phyloP scores from a whole-genome alignment of 805 yeast genomes.

The Wickerhamomyces strasburgensis region DNA sequence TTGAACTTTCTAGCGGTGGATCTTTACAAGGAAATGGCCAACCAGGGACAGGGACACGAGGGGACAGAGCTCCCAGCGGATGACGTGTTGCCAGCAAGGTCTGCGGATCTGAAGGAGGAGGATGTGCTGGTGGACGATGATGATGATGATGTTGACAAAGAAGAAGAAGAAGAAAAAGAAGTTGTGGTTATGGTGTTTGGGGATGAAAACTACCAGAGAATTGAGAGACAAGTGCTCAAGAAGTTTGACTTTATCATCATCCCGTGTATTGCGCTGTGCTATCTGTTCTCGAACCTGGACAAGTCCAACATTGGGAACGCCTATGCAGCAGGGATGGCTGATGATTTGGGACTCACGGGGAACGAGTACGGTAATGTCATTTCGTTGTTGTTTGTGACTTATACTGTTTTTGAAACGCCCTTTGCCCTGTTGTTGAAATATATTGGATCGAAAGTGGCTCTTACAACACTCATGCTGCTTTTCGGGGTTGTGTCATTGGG shows the following conservation, averaged over 20 bases:
- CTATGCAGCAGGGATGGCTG: conserved; percentile 44
- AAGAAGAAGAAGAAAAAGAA: too few relatives aligned
- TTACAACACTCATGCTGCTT: conserved; percentile 28
- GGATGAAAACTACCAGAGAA: too few relatives aligned
- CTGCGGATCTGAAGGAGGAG: too few relatives aligned
- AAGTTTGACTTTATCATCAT: conserved; percentile 40
- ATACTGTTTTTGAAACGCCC: conserved; percentile 34
- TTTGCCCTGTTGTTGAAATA: conserved; percentile 34
- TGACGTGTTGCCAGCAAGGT: too few relatives aligned
- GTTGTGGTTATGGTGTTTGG: too few relatives aligned
- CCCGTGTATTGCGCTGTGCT: conserved; percentile 38
- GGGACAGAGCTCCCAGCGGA: too few relatives aligned
- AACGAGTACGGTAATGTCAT: conserved; percentile 39
- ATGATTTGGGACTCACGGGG: conserved; percentile 33
- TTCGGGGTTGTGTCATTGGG: conserved; percentile 39
- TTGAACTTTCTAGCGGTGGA: too few relatives aligned
- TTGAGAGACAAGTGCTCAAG: conserved; percentile 29
- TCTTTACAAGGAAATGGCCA: too few relatives aligned
- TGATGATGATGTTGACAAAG: too few relatives aligned
- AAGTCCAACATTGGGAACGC: conserved; percentile 59
- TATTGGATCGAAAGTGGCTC: conserved; percentile 32
- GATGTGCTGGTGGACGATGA: too few relatives aligned
- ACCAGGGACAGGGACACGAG: too few relatives aligned
- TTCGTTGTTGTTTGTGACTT: conserved; percentile 43
- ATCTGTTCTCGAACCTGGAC: conserved; percentile 45